Conservation (phyloP, 2,329 filamentous ascomycete species). For the Passalora sequoiae region DNA sequence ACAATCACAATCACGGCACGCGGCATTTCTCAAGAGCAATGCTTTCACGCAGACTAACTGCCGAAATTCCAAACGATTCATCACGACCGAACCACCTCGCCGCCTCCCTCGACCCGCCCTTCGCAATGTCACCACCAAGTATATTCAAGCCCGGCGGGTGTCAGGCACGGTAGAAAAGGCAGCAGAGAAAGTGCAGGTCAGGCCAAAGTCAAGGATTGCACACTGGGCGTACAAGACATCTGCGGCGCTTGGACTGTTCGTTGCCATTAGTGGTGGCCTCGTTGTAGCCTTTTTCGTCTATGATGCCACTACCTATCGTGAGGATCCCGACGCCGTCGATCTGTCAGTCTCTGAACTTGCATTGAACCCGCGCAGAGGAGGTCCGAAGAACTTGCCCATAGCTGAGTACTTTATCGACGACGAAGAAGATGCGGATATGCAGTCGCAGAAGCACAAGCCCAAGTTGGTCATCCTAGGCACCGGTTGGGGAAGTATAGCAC, state of each 20-base stretch:
- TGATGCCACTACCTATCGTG: slow-evolving; percentile 85
- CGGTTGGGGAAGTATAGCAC: slow-evolving; percentile 88
- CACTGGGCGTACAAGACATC: slow-evolving; percentile 64
- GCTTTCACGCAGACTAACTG: slow-evolving; percentile 5
- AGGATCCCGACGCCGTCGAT: slow-evolving; percentile 61
- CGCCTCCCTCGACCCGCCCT: slow-evolving; percentile 10
- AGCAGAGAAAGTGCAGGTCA: slow-evolving; percentile 3
- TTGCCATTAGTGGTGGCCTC: slow-evolving; percentile 62
- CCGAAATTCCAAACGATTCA: slow-evolving; percentile 8
- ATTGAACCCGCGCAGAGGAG: slow-evolving; percentile 72
- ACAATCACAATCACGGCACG: slow-evolving; percentile 8
- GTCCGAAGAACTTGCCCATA: slow-evolving; percentile 92
- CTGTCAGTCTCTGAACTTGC: slow-evolving; percentile 81
- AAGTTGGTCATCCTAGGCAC: slow-evolving; percentile 87
- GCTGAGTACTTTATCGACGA: slow-evolving; percentile 84
- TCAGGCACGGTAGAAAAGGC: slow-evolving; percentile 10
- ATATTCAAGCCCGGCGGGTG: slow-evolving; percentile 19
- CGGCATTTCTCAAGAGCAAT: slow-evolving; percentile 9
- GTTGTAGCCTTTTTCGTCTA: slow-evolving; percentile 87
- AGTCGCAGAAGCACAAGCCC: slow-evolving; percentile 75
- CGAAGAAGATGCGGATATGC: slow-evolving; percentile 68
- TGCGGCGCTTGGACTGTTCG: slow-evolving; percentile 68
- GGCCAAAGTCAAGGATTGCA: slow-evolving; percentile 31
- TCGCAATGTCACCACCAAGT: slow-evolving; percentile 8
- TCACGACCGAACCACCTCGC: slow-evolving; percentile 14